phyloP scores from a whole-genome alignment of 352 stramenopile species.

The Phytophthora fragariae region DNA sequence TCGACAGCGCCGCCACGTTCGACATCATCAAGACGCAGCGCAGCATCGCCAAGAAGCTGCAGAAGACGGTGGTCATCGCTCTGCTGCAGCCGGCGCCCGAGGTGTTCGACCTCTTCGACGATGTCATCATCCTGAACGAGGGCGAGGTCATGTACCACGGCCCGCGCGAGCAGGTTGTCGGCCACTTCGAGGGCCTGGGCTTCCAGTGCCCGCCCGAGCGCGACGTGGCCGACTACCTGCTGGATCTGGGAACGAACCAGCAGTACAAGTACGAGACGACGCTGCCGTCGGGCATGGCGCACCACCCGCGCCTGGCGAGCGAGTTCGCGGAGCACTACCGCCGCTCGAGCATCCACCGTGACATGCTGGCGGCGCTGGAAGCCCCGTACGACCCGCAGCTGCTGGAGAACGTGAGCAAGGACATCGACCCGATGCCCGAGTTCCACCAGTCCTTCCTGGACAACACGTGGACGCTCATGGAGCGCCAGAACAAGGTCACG shows the following conservation, averaged over 20 bases:
- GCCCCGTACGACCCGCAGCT: slow-evolving; percentile 22
- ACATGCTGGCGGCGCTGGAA: slow-evolving; percentile 29
- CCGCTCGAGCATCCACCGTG: slow-evolving; percentile 25
- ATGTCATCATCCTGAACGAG: slow-evolving; percentile 31
- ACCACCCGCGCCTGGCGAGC: slow-evolving; percentile 31
- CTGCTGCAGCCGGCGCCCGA: slow-evolving; percentile 82
- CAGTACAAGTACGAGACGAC: slow-evolving; percentile 39
- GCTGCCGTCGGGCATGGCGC: slow-evolving; percentile 4
- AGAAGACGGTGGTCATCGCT: slow-evolving; percentile 68
- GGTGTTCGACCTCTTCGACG: slow-evolving; percentile 36
- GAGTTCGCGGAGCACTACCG: slow-evolving; percentile 36
- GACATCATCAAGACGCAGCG: slow-evolving; percentile 43
- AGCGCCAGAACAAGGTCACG: slow-evolving; percentile 63
- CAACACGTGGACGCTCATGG: slow-evolving; percentile 29
- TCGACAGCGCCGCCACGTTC: slow-evolving; percentile 78
- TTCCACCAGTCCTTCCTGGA: slow-evolving; percentile 44
- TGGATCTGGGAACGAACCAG: slow-evolving; percentile 49
- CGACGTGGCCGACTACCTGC: slow-evolving; percentile 50
- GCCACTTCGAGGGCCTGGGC: slow-evolving; percentile 48
- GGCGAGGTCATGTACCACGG: slow-evolving; percentile 35
- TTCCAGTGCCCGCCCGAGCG: slow-evolving; percentile 43
- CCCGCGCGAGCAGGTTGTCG: slow-evolving; percentile 49
- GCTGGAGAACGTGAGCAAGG: slow-evolving; percentile 19
- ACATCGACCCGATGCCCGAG: slow-evolving; percentile 40
- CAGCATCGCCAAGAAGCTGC: slow-evolving; percentile 15